A percentile compares a stretch with the other conserved stretches of the same genome.
phyloP scores from a whole-genome alignment of 345 rosid species.

The Corchorus olitorius region DNA sequence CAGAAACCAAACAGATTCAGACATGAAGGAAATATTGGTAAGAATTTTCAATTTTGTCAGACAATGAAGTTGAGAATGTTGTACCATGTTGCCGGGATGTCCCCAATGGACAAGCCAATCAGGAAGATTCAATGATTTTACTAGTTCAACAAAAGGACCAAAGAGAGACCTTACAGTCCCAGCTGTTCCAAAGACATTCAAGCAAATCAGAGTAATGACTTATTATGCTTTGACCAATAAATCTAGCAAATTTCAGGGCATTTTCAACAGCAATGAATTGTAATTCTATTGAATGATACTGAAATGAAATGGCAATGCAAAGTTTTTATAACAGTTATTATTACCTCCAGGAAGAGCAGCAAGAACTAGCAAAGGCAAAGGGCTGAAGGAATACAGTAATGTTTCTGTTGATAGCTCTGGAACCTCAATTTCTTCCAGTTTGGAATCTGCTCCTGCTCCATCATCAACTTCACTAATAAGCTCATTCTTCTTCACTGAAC shows the following conservation, averaged over 20 bases:
- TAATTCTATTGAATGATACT: not conserved
- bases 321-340: not conserved
- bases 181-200: constrained; percentile 47
- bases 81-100: constrained; percentile 91
- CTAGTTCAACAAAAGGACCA: constrained; percentile 81
- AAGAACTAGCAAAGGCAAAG: constrained; percentile 62
- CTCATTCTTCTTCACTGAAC: constrained; percentile 34
- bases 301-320: not conserved
- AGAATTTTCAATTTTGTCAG: not conserved
- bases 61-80: not conserved
- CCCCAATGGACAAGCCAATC: constrained; percentile 98
- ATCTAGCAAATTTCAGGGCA: not conserved
- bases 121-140: constrained; percentile 75
- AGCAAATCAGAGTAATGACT: not conserved
- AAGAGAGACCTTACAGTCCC: constrained; percentile 62
- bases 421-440: constrained; percentile 18
- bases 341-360: constrained; percentile 94
- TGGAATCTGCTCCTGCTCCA: constrained; percentile 13
- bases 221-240: too few relatives aligned
- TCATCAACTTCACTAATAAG: constrained; percentile 1
- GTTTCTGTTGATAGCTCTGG: constrained; percentile 41
- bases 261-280: not conserved
- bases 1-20: constrained; percentile 2
- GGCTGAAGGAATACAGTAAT: constrained; percentile 62
- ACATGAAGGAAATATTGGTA: not conserved